Conservation (phyloP, 2,329 filamentous ascomycete genomes). For the Chalaropsis thielavioides region DNA sequence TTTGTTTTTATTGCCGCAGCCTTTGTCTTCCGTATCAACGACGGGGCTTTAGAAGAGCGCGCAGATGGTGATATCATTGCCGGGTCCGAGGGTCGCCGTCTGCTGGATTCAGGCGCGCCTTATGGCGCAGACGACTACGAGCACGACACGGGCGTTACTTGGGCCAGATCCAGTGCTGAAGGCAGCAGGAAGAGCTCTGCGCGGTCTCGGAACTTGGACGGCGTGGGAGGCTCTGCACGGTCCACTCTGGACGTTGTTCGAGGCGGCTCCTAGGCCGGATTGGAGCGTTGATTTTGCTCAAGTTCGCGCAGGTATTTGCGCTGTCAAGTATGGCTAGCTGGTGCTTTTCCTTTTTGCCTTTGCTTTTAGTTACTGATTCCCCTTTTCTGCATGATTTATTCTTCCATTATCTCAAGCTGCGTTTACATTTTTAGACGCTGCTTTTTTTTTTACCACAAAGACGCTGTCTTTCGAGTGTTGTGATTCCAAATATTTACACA, state of each 20-base stretch:
- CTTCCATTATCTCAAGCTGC: background rate
- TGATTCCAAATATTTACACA: background rate
- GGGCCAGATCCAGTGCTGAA: background rate
- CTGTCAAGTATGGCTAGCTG: background rate
- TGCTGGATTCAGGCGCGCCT: background rate
- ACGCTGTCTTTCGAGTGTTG: background rate
- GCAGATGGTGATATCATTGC: background rate
- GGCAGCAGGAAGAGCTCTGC: background rate
- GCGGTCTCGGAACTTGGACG: background rate
- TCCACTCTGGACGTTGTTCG: background rate
- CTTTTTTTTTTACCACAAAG: background rate
- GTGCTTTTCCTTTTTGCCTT: no score
- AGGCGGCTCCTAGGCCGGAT: background rate
- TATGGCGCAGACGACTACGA: background rate
- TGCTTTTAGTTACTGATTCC: background rate
- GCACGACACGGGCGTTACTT: background rate
- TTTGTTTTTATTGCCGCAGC: conserved; percentile 65
- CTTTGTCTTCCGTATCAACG: conserved; percentile 49
- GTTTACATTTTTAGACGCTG: background rate
- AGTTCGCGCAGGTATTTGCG: background rate
- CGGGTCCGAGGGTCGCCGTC: background rate
- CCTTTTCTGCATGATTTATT: background rate
- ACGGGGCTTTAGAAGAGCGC: conserved; percentile 13
- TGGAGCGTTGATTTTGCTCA: background rate
- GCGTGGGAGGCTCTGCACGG: background rate